A percentile compares a stretch with the other conserved stretches of the same genome.
Conservation (phyloP, 441 rosid species). For the Populus trichocarpa region DNA sequence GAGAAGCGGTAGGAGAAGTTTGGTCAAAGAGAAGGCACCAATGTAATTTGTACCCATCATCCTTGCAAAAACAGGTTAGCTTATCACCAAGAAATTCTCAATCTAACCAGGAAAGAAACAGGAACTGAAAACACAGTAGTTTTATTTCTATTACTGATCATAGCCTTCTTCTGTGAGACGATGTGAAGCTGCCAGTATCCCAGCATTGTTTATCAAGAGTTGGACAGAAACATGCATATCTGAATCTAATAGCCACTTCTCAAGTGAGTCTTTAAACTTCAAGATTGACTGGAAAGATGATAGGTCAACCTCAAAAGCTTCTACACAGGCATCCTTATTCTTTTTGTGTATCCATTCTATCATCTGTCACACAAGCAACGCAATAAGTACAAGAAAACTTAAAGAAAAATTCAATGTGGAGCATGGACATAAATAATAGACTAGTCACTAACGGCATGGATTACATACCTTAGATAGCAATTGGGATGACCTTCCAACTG, state of each 20-base stretch:
- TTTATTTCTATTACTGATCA: slow-evolving; percentile 48
- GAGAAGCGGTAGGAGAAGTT: slow-evolving; percentile 77
- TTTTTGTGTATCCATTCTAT: slow-evolving; percentile 41
- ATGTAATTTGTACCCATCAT: slow-evolving; percentile 83
- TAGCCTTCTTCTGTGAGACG: slow-evolving; percentile 70
- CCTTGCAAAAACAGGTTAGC: slow-evolving; percentile 38
- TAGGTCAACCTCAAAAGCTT: slow-evolving; percentile 72
- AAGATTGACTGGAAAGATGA: slow-evolving; percentile 67
- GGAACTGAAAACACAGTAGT: not conserved
- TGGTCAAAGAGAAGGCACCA: slow-evolving; percentile 69
- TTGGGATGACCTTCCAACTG: slow-evolving; percentile 72
- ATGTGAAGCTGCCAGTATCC: slow-evolving; percentile 69
- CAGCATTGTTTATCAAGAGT: slow-evolving; percentile 87
- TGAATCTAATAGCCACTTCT: slow-evolving; percentile 73
- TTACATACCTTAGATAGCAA: slow-evolving; percentile 49
- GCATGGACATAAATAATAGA: not conserved
- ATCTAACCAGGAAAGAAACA: not conserved
- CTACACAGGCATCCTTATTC: slow-evolving; percentile 50
- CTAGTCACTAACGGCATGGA: slow-evolving; percentile 2
- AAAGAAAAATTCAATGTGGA: not conserved
- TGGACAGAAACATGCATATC: slow-evolving; percentile 75
- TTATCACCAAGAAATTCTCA: slow-evolving; percentile 4
- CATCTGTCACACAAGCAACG: slow-evolving; percentile 39
- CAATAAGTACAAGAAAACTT: not conserved
- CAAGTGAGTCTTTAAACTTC: slow-evolving; percentile 55